Evolutionary conservation across 805 yeast genomes (phyloP).

Genomic region (Saccharomycopsis oosterbeekiorum): DNA sequence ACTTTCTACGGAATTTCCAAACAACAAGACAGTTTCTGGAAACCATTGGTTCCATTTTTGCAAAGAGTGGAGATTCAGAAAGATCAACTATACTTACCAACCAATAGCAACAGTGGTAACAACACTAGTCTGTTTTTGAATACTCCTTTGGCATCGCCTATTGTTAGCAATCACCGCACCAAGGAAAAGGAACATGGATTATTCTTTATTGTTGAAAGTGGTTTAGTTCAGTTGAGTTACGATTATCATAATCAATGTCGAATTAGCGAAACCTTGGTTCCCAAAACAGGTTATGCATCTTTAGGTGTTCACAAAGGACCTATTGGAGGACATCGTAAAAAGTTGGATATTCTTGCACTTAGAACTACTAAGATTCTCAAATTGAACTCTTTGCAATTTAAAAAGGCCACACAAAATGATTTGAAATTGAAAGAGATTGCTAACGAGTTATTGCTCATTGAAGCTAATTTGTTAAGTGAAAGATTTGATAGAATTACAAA

Average conservation of each 20-base stretch:
- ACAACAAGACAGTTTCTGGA: slow-evolving; percentile 47
- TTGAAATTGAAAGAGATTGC: slow-evolving; percentile 23
- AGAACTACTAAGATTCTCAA: slow-evolving; percentile 33
- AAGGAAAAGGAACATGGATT: slow-evolving; percentile 36
- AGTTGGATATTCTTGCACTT: slow-evolving; percentile 29
- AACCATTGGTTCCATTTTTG: slow-evolving; percentile 41
- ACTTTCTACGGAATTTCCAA: slow-evolving; percentile 52
- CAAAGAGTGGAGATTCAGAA: slow-evolving; percentile 35
- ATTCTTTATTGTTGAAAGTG: slow-evolving; percentile 39
- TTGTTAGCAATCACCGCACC: slow-evolving; percentile 11
- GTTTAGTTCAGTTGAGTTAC: slow-evolving; percentile 36
- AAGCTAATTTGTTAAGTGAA: slow-evolving; percentile 32
- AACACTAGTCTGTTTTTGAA: background rate
- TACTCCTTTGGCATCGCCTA: background rate
- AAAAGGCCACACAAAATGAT: slow-evolving; percentile 28
- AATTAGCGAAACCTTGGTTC: slow-evolving; percentile 44
- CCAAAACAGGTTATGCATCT: slow-evolving; percentile 71
- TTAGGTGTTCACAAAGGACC: slow-evolving; percentile 22
- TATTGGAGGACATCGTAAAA: slow-evolving; percentile 33
- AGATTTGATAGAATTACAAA: slow-evolving; percentile 40
- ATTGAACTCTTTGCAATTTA: slow-evolving; percentile 26
- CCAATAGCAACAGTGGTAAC: background rate
- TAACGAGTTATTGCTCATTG: slow-evolving; percentile 33
- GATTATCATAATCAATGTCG: slow-evolving; percentile 35
- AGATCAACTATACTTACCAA: slow-evolving; percentile 29